Evolutionary conservation across 257 asterid species (phyloP).

Genomic region (Plectranthus barbatus): DNA sequence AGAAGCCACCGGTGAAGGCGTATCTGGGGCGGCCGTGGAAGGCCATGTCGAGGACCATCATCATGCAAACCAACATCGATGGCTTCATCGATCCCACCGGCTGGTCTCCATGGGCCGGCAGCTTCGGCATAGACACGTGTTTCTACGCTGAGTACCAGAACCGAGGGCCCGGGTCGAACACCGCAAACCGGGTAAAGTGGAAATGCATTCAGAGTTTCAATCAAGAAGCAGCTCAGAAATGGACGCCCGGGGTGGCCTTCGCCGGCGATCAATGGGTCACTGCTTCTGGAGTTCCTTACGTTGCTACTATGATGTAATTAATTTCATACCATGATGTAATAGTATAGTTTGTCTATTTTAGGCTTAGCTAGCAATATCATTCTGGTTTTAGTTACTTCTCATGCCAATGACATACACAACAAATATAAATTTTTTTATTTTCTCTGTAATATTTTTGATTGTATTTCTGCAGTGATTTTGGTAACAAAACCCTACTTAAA

Average conservation of each 20-base stretch:
- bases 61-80: slow-evolving; percentile 31
- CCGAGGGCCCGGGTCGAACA: slow-evolving; percentile 33
- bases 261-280: slow-evolving; percentile 18
- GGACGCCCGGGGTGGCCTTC: slow-evolving; percentile 13
- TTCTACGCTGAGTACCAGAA: slow-evolving; percentile 36
- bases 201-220: slow-evolving; percentile 19
- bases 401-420: no score
- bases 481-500: no score
- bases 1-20: slow-evolving; percentile 1
- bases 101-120: slow-evolving; percentile 39
- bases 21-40: slow-evolving; percentile 65
- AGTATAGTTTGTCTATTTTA: no score
- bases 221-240: slow-evolving; percentile 8
- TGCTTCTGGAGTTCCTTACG: slow-evolving; percentile 24
- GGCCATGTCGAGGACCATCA: slow-evolving; percentile 37
- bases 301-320: slow-evolving; percentile 22
- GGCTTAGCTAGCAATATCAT: no score
- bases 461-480: no score
- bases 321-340: no score
- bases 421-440: no score
- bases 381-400: no score
- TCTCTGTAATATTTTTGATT: no score
- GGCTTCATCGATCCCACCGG: slow-evolving; percentile 33
- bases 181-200: slow-evolving; percentile 28
- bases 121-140: slow-evolving; percentile 17